These are phyloP conservation scores for Vitis hybrid DNA, from an alignment of 177 flowering plant species.

Conservation along the genomic window DNA sequence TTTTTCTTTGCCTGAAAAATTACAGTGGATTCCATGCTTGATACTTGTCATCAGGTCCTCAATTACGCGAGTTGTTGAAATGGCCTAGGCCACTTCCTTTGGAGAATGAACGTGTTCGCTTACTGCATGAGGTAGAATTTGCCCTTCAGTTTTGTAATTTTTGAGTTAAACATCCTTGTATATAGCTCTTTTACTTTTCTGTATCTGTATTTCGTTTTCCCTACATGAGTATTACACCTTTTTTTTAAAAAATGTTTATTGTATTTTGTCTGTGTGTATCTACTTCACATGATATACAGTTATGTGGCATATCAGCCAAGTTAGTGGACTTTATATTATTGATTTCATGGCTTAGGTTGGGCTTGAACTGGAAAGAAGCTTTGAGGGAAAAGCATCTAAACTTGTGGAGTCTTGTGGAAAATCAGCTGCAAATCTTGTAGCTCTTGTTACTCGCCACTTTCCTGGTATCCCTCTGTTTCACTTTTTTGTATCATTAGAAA, in stretches of 20 bases:
- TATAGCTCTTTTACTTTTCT: neutral
- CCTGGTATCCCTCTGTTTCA: slow-evolving; percentile 53
- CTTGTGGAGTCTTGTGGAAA: slow-evolving; percentile 78
- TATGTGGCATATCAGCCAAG: neutral
- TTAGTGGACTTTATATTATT: neutral
- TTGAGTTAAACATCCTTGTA: neutral
- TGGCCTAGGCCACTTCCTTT: slow-evolving; percentile 96
- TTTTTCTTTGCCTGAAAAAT: too few relatives aligned
- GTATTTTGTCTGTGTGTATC: neutral
- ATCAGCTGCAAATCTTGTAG: slow-evolving; percentile 84
- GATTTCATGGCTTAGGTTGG: slow-evolving; percentile 62
- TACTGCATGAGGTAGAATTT: slow-evolving; percentile 75
- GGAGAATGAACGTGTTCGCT: slow-evolving; percentile 89
- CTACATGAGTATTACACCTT: neutral
- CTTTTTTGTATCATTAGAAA: neutral
- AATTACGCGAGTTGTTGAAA: slow-evolving; percentile 68
- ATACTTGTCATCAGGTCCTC: slow-evolving; percentile 53
- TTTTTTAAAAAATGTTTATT: neutral
- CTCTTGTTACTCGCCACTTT: slow-evolving; percentile 71
- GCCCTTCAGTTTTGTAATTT: slow-evolving; percentile 4
- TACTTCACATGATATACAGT: neutral
- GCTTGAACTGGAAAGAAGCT: slow-evolving; percentile 67
- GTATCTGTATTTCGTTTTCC: neutral
- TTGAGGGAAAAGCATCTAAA: slow-evolving; percentile 88
- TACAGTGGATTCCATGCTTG: neutral